Conservation (phyloP, 2,329 filamentous ascomycete species). For the Lojkania enalia region DNA sequence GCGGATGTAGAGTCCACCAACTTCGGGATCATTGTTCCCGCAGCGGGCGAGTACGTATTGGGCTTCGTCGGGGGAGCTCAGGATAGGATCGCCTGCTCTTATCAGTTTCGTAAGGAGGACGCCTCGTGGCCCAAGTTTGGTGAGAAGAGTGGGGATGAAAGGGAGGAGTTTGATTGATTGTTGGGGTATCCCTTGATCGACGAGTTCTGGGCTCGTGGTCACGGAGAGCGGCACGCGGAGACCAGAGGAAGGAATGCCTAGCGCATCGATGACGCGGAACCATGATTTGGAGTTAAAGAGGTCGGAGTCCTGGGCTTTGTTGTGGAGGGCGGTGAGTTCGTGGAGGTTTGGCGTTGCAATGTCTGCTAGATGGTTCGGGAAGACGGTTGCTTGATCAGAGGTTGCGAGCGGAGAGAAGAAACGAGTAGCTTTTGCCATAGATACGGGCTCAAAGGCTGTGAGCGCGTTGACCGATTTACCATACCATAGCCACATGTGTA, state of each 20-base stretch:
- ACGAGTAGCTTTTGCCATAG: conserved; percentile 72
- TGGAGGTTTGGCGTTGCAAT: conserved; percentile 81
- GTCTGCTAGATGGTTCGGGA: conserved; percentile 66
- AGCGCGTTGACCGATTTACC: conserved; percentile 60
- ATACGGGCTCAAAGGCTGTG: conserved; percentile 88
- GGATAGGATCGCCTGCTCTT: conserved; percentile 65
- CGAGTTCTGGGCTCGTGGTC: conserved; percentile 68
- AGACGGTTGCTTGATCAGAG: conserved; percentile 75
- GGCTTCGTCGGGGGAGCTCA: conserved; percentile 64
- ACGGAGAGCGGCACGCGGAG: conserved; percentile 72
- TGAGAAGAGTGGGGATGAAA: conserved; percentile 81
- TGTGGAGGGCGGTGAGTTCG: conserved; percentile 80
- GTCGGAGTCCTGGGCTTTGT: conserved; percentile 65
- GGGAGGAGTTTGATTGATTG: conserved; percentile 83
- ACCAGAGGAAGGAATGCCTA: conserved; percentile 71
- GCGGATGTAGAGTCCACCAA: conserved; percentile 81
- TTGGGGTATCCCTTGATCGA: conserved; percentile 80
- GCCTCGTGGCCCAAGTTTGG: conserved; percentile 77
- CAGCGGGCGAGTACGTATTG: conserved; percentile 71
- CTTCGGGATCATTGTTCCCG: conserved; percentile 54
- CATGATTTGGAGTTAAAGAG: conserved; percentile 72
- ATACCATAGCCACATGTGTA: conserved; percentile 69
- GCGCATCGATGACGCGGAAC: conserved; percentile 78
- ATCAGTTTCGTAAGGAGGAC: conserved; percentile 77
- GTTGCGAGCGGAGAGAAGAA: conserved; percentile 58